These are phyloP conservation scores for Amniculicola lignicola DNA, from an alignment of 495 filamentous ascomycete species.

Conservation along the genomic window DNA sequence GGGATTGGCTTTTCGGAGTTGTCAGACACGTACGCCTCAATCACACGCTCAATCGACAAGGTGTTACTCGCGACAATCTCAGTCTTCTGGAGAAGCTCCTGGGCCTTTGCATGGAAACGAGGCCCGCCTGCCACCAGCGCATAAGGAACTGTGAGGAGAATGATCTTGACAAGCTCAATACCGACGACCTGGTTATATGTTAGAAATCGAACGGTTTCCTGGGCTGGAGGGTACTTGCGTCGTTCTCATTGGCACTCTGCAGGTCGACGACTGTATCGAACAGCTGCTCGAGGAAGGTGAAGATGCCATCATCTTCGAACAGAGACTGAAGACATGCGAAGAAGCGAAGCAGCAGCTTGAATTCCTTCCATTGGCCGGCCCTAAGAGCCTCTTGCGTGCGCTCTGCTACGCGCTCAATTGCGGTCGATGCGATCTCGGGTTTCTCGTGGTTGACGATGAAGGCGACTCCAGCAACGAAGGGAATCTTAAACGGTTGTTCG, in stretches of 20 bases:
- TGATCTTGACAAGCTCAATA: slow-evolving; percentile 91
- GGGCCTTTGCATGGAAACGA: slow-evolving; percentile 65
- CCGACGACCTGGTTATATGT: slow-evolving; percentile 58
- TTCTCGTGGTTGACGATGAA: slow-evolving; percentile 72
- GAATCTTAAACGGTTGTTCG: slow-evolving; percentile 96
- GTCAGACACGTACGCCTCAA: slow-evolving; percentile 69
- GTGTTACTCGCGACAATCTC: slow-evolving; percentile 84
- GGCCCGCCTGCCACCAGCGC: slow-evolving; percentile 69
- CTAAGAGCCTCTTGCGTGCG: slow-evolving; percentile 60
- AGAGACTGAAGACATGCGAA: slow-evolving; percentile 75
- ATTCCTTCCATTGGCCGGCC: slow-evolving; percentile 77
- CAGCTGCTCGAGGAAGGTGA: slow-evolving; percentile 76
- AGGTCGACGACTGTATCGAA: slow-evolving; percentile 80
- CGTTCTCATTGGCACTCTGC: slow-evolving; percentile 85
- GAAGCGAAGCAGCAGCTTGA: slow-evolving; percentile 87
- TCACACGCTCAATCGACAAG: slow-evolving; percentile 74
- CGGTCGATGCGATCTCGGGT: slow-evolving; percentile 64
- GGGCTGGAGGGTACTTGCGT: slow-evolving; percentile 57
- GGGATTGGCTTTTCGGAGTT: slow-evolving; percentile 50
- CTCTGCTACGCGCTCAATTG: slow-evolving; percentile 59
- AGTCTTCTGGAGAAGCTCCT: slow-evolving; percentile 81
- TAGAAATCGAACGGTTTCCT: slow-evolving; percentile 2
- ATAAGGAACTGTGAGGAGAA: slow-evolving; percentile 89
- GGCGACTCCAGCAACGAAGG: slow-evolving; percentile 79
- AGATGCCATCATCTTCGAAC: slow-evolving; percentile 81